phyloP scores from a whole-genome alignment of 2,329 filamentous ascomycete species.

The Diaporthe velutina region DNA sequence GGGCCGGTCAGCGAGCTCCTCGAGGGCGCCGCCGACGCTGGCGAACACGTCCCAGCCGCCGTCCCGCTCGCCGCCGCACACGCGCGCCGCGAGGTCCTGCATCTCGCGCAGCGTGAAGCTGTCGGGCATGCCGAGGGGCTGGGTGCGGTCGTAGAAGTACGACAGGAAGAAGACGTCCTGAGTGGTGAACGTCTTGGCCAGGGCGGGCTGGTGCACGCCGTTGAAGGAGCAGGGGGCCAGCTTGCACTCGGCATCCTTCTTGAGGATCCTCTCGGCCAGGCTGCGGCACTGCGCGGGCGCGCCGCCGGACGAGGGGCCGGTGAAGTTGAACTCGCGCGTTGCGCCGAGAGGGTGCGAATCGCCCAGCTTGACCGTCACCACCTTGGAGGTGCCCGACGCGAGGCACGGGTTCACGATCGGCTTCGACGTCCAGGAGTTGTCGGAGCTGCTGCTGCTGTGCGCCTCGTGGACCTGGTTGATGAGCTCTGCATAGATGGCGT shows the following conservation, averaged over 20 bases:
- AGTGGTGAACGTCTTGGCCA: slow-evolving; percentile 90
- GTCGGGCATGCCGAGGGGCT: slow-evolving; percentile 97
- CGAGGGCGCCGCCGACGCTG: slow-evolving; percentile 80
- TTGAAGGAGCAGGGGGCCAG: slow-evolving; percentile 98
- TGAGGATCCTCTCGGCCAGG: slow-evolving; percentile 89
- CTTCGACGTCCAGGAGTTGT: slow-evolving; percentile 76
- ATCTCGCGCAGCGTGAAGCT: slow-evolving; percentile 94
- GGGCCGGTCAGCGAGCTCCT: slow-evolving; percentile 84
- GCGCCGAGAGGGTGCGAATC: slow-evolving; percentile 75
- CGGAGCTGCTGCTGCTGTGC: slow-evolving; percentile 59
- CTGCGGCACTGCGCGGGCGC: slow-evolving; percentile 89
- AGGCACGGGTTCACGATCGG: slow-evolving; percentile 89
- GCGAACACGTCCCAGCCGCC: slow-evolving; percentile 82
- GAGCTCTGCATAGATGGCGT: slow-evolving; percentile 83
- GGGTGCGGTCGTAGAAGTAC: slow-evolving; percentile 97
- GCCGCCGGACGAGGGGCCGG: slow-evolving; percentile 77
- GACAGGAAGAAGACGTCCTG: slow-evolving; percentile 98
- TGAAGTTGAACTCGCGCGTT: slow-evolving; percentile 83
- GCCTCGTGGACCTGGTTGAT: slow-evolving; percentile 78
- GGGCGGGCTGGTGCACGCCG: slow-evolving; percentile 91
- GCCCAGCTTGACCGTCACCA: slow-evolving; percentile 79
- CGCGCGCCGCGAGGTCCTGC: slow-evolving; percentile 84
- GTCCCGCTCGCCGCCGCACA: slow-evolving; percentile 81
- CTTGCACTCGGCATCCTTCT: slow-evolving; percentile 86
- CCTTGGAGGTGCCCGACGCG: slow-evolving; percentile 80